These are phyloP conservation scores for Lachnellula arida DNA, from an alignment of 2,329 filamentous ascomycete species.

Conservation along the genomic window DNA sequence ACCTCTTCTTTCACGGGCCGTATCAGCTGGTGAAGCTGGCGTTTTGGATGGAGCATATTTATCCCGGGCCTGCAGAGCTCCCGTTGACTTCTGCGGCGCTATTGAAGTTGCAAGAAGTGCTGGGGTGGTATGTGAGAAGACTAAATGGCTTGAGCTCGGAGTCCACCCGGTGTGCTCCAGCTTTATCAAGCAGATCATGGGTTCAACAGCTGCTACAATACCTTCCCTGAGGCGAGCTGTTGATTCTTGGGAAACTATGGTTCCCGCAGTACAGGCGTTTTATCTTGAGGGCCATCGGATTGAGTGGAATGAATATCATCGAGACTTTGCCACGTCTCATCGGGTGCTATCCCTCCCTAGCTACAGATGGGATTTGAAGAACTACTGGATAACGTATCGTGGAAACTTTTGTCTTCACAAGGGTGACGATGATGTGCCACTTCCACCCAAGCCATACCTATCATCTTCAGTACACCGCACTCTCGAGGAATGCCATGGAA, in stretches of 20 bases:
- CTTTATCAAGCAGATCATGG: conserved; percentile 62
- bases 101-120: conserved; percentile 54
- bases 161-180: conserved; percentile 64
- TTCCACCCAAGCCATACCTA: too few relatives aligned
- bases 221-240: conserved; percentile 46
- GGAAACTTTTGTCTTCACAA: conserved; percentile 60
- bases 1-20: conserved; percentile 56
- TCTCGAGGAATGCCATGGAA: too few relatives aligned
- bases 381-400: conserved; percentile 42
- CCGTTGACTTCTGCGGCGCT: conserved; percentile 64
- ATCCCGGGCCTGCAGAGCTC: conserved; percentile 59
- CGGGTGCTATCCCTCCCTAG: conserved; percentile 52
- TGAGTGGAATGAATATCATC: conserved; percentile 55
- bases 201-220: conserved; percentile 32
- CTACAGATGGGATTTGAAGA: conserved; percentile 59
- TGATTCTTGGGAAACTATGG: conserved; percentile 52
- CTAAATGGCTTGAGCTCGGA: conserved; percentile 66
- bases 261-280: conserved; percentile 51
- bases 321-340: conserved; percentile 48
- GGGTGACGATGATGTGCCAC: too few relatives aligned
- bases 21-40: conserved; percentile 51
- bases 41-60: conserved; percentile 59
- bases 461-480: too few relatives aligned
- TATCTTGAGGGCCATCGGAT: conserved; percentile 55
- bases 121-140: conserved; percentile 59